Conservation (phyloP, 495 filamentous ascomycete genomes). For the Neurospora sp. region DNA sequence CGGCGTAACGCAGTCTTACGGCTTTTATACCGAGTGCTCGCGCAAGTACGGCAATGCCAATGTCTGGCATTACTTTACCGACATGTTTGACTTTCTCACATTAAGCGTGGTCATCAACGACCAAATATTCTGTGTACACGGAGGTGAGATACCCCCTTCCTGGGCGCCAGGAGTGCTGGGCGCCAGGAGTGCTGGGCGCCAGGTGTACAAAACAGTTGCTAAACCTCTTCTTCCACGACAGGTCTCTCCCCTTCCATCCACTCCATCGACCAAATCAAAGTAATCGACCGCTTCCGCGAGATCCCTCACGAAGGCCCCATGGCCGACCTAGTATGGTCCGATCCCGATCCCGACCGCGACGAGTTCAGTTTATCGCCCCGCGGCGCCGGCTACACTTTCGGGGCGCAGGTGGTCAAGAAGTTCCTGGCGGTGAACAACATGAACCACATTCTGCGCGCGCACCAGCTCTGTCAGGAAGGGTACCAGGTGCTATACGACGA, state of each 20-base stretch:
- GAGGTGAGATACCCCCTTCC: constrained; percentile 35
- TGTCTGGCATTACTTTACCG: constrained; percentile 98
- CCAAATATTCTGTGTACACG: constrained; percentile 97
- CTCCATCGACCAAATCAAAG: constrained; percentile 98
- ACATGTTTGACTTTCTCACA: constrained; percentile 98
- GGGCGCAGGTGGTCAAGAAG: constrained; percentile 92
- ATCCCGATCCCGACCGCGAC: constrained; percentile 89
- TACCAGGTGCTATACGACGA: constrained; percentile 95
- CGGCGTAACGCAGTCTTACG: constrained; percentile 96
- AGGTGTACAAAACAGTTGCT: background rate
- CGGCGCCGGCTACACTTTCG: constrained; percentile 94
- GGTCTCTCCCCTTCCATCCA: constrained; percentile 92
- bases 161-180: background rate
- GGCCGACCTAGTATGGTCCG: constrained; percentile 98
- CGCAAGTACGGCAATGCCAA: constrained; percentile 97
- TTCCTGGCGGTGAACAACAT: constrained; percentile 95
- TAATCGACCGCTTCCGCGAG: constrained; percentile 96
- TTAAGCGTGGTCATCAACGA: constrained; percentile 96
- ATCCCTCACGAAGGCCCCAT: constrained; percentile 98
- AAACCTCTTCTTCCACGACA: constrained; percentile 10
- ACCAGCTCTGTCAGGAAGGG: constrained; percentile 95
- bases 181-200: no score
- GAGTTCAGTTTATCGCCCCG: constrained; percentile 92
- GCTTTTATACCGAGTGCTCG: constrained; percentile 96
- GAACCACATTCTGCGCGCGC: constrained; percentile 91